Evolutionary conservation across 371 early-diverging fungal species (phyloP).

Genomic region (Dichotomocladium elegans): DNA sequence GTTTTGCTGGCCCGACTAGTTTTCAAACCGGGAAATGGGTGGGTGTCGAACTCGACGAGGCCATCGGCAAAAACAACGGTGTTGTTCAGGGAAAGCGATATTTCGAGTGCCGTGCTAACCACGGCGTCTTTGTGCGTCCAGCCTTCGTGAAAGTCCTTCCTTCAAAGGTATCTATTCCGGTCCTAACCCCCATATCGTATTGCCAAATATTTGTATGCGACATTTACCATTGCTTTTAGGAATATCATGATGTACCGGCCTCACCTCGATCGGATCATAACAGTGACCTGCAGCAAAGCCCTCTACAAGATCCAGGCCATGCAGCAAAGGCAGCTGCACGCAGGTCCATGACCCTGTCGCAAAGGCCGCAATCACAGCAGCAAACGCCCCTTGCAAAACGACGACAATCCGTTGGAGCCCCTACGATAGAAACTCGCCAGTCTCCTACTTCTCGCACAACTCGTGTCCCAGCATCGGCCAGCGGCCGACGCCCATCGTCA

Average conservation of each 20-base stretch:
- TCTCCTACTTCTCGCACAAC: slow-evolving; percentile 12
- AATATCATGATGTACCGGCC: slow-evolving; percentile 5
- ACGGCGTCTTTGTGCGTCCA: slow-evolving; percentile 84
- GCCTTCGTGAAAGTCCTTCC: slow-evolving; percentile 58
- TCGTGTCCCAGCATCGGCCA: slow-evolving; percentile 1
- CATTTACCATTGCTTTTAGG: neutral
- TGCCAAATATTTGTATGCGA: slow-evolving; percentile 1
- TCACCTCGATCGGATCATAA: slow-evolving; percentile 12
- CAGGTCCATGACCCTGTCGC: slow-evolving; percentile 7
- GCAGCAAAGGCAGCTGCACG: slow-evolving; percentile 11
- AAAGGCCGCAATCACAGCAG: slow-evolving; percentile 4
- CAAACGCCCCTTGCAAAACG: slow-evolving; percentile 9
- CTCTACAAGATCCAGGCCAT: slow-evolving; percentile 13
- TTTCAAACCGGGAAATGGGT: slow-evolving; percentile 80
- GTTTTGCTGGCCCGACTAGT: slow-evolving; percentile 65
- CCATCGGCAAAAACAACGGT: slow-evolving; percentile 78
- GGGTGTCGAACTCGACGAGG: slow-evolving; percentile 72
- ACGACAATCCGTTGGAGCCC: slow-evolving; percentile 10
- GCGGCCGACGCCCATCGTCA: slow-evolving; percentile 1
- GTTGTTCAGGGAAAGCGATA: slow-evolving; percentile 76
- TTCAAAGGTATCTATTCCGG: neutral
- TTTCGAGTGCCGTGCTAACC: slow-evolving; percentile 68
- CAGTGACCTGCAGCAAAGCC: slow-evolving; percentile 7
- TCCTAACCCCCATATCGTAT: neutral
- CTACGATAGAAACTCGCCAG: slow-evolving; percentile 3